Evolutionary conservation across 169 alveolate genomes (phyloP), one percentile per base, ranked within the genome.

Genomic region (Plasmodium gonderi): DNA sequence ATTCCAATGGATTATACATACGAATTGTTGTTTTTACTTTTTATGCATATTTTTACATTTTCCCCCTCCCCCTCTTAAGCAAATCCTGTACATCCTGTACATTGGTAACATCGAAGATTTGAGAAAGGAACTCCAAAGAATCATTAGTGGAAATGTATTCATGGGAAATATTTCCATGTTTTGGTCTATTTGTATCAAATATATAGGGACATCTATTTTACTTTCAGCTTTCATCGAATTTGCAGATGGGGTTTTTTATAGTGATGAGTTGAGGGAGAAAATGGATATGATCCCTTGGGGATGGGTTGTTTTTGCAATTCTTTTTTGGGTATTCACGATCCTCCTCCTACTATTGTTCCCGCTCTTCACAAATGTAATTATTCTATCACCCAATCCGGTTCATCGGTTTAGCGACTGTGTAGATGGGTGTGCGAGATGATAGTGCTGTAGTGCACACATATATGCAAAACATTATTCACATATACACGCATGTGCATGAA

Each of bases 141-240:
- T 95, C 40, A 92, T 91, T 1, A 94, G 94, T 75, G 75, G 92
- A 74, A 95, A 79, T n/a, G 94, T 80, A 9, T 76, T 75, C 33
- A 89, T 87, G 45, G 92, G 95, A 31, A 92, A 92, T 17, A 91
- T 91, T 85, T 47, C 94, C 14, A 79, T 94, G 45, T 54, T 90
- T 45, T 95, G 97, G 97, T 95, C 97, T 9, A 81, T 95, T 31
- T 91, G 96, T 80, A 95, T 95, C 77, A 95, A 95, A 74, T 95
- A 96, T 95, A 79, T 95, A 5, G 83, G 90, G 23, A 92, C 96
- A 51, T 95, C 96, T 80, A 81, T 93, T 79, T 91, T 95, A 44
- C 91, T 94, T 90, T 92, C 93, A 54, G 90, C 97, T 45, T 81
- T 95, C 11, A 95, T 96, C 17, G 97, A 95, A 82, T 91, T 94